Evolutionary conservation across 371 early-diverging fungal genomes (phyloP), one percentile per base, ranked within the genome.

Genomic region (Mortierella sp.): DNA sequence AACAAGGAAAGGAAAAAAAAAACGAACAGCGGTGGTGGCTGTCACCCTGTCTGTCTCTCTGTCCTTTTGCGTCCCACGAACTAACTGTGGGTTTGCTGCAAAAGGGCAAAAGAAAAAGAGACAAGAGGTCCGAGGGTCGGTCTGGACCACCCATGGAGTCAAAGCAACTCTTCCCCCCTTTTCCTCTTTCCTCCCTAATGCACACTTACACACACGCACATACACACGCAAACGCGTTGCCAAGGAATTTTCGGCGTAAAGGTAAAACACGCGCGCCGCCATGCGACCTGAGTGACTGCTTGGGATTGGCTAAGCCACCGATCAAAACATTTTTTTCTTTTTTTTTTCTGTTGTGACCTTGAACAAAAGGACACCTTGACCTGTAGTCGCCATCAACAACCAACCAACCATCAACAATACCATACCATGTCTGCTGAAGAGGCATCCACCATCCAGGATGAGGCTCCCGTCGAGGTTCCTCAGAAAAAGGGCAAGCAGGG

Each of bases 401-500:
- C 6, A 21, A 24, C 24, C 21, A 14, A 38, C 19, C 68, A 68
- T 21, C 34, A 14, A 31, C 68, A 68, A 54, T 70, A 38, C 21
- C n/a, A 44, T 34, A 74, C 55, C 78, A 84, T 85, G 86, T 85
- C 86, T 54, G 78, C 78, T 38, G 84, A 84, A 58, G 76, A 72
- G 50, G 76, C 73, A 70, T 42, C 58, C 24, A 73, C 55, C 71
- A 54, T 76, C 16, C 73, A 81, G 55, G 86, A 82, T 26, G 78
- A 79, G 47, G 48, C 58, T 42, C 73, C 75, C n/a, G 81, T 80
- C 28, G 82, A 85, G 52, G 77, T 65, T 21, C 77, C 86, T 48
- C 86, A 85, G 75, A 81, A 79, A 75, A 88, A 90, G 80, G 89
- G 86, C 21, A 92, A 92, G 78, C 89, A 90, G 82, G 89, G 89